Base-by-base conservation (phyloP, 2,329 filamentous ascomycete species). In the Aspergillus fijiensis region DNA sequence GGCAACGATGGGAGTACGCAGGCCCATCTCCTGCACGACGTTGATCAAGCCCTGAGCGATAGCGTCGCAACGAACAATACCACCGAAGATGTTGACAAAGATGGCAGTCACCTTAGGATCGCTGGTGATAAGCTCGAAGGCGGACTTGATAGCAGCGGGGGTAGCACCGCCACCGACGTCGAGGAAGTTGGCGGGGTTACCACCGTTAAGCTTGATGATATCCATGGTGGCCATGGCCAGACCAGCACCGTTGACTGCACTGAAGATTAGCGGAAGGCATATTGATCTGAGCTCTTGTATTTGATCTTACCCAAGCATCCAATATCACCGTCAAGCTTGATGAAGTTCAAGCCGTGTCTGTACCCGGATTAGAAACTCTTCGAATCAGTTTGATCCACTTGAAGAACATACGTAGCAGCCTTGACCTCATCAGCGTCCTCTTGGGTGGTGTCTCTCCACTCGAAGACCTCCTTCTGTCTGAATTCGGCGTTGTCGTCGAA, bases 141-240 rank as follows among this genome's bases (percentile, higher is more conserved):
- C 95, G 81, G 95, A 90, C 84, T 92, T 91, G 82, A 99, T 99
- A 72, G 95, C 95, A 68, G 93, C 89, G 35, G 95, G 93, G 62
- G 95, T 99, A 69, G 95, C 95, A 84, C 95, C 95, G 78, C 95
- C 95, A 75, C 95, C 95, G 70, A 99, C 95, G 77, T 99, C 95
- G 70, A 99, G 85, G 88, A 99, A 99, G 87, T 99, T 99, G 71
- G 95, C 95, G 64, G 95, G 95, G 75, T 87, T 84, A 66, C 95
- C 95, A 70, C 95, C 95, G 82, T 98, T 99, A 65, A 99, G 87
- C 88, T 99, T 98, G 87, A 99, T 99, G 80, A 99, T 98, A 80
- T 99, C 95, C 95, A 99, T 99, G 77, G 95, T 99, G 65, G 95
- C 95, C 95, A 99, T 99, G 81, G 95, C 95, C 69, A 99, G 90